A percentile compares a stretch with the other conserved stretches of the same genome.
Conservation (phyloP, 2,329 filamentous ascomycete genomes). For the Fusarium sp. region DNA sequence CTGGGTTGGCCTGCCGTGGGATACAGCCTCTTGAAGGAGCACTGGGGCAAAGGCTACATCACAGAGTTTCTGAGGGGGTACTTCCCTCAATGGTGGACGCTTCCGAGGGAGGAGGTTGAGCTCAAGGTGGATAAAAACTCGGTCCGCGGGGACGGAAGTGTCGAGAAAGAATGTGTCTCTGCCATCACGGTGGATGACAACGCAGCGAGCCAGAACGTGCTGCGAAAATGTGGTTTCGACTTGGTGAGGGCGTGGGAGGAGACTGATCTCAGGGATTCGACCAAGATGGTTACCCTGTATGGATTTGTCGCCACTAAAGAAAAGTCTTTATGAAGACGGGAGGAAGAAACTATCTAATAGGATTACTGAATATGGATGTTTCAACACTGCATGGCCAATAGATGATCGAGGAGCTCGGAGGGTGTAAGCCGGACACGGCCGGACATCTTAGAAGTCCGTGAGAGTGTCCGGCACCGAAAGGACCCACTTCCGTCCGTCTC, state of each 20-base stretch:
- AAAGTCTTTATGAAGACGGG: conserved; percentile 1
- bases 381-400: not conserved
- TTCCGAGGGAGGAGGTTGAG: conserved; percentile 59
- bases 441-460: conserved; percentile 38
- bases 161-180: conserved; percentile 54
- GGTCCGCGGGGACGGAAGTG: conserved; percentile 42
- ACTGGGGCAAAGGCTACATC: conserved; percentile 67
- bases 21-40: conserved; percentile 64
- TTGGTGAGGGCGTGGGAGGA: conserved; percentile 54
- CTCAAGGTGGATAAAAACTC: conserved; percentile 55
- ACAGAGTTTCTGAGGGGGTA: conserved; percentile 66
- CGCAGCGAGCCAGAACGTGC: conserved; percentile 63
- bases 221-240: conserved; percentile 67
- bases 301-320: conserved; percentile 36
- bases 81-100: conserved; percentile 57
- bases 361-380: not conserved
- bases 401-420: not conserved
- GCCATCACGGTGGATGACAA: conserved; percentile 63
- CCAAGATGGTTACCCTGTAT: conserved; percentile 33
- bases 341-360: not conserved
- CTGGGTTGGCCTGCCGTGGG: conserved; percentile 68
- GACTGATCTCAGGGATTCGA: conserved; percentile 34
- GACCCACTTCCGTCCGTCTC: conserved; percentile 22
- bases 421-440: conserved; percentile 9
- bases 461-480: conserved; percentile 28